Conservation (phyloP, 2,329 filamentous ascomycete genomes). For the Trichophyton mentagrophytes region DNA sequence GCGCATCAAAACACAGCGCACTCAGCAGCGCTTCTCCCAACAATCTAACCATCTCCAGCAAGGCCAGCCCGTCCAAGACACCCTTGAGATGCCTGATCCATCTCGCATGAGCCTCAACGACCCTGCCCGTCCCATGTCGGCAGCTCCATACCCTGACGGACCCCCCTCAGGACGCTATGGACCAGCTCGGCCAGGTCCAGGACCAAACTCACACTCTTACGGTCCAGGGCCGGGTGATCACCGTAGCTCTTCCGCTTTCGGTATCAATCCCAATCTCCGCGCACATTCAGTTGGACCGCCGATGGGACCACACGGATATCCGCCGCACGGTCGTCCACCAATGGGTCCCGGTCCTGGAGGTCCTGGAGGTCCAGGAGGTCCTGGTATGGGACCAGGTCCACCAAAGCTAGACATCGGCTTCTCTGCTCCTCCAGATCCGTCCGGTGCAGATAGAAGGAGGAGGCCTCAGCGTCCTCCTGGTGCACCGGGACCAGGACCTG, state of each 20-base stretch:
- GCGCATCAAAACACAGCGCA: slow-evolving; percentile 71
- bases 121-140: slow-evolving; percentile 19
- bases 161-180: slow-evolving; percentile 19
- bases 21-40: slow-evolving; percentile 21
- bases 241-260: slow-evolving; percentile 36
- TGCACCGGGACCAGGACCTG: neutral
- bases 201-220: slow-evolving; percentile 16
- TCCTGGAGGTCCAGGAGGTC: slow-evolving; percentile 17
- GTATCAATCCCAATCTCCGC: slow-evolving; percentile 37
- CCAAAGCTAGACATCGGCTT: slow-evolving; percentile 36
- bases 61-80: slow-evolving; percentile 32
- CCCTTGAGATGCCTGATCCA: slow-evolving; percentile 38
- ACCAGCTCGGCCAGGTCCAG: slow-evolving; percentile 17
- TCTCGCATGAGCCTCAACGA: slow-evolving; percentile 31
- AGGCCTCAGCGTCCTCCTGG: slow-evolving; percentile 27
- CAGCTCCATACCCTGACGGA: slow-evolving; percentile 33
- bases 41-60: slow-evolving; percentile 16
- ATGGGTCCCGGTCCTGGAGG: slow-evolving; percentile 11
- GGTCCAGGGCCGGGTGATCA: slow-evolving; percentile 23
- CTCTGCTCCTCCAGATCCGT: slow-evolving; percentile 33
- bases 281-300: slow-evolving; percentile 22
- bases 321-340: slow-evolving; percentile 18
- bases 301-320: slow-evolving; percentile 25
- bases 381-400: slow-evolving; percentile 16
- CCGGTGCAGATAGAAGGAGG: slow-evolving; percentile 26